A percentile compares a stretch with the other conserved stretches of the same genome.
These are phyloP conservation scores for Fusarium nurragi DNA, from an alignment of 2,329 filamentous ascomycete genomes.

Conservation along the genomic window DNA sequence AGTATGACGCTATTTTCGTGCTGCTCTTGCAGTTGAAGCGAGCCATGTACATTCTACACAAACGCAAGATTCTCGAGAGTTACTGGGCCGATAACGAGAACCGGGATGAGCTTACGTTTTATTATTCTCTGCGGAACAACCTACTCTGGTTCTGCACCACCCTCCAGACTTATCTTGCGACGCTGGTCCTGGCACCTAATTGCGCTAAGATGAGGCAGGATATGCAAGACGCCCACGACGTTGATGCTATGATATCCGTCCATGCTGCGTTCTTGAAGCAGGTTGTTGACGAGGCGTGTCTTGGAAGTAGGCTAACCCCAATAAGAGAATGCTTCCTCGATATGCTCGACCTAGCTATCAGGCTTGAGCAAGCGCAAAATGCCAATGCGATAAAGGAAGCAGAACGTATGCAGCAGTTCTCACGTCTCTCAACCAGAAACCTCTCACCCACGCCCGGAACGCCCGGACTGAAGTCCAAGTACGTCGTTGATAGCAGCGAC, in stretches of 20 bases:
- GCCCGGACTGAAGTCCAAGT: slow-evolving; percentile 36
- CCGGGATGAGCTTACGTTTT: slow-evolving; percentile 58
- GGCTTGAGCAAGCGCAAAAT: slow-evolving; percentile 69
- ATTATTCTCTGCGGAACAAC: slow-evolving; percentile 71
- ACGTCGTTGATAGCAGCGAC: slow-evolving; percentile 41
- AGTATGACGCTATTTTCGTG: slow-evolving; percentile 78
- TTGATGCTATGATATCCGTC: slow-evolving; percentile 81
- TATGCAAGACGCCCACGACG: slow-evolving; percentile 71
- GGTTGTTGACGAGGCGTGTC: slow-evolving; percentile 73
- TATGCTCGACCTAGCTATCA: slow-evolving; percentile 77
- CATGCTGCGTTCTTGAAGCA: slow-evolving; percentile 72
- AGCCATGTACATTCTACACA: slow-evolving; percentile 72
- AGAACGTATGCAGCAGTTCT: slow-evolving; percentile 48
- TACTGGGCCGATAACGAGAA: slow-evolving; percentile 50
- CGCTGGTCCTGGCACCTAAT: slow-evolving; percentile 73
- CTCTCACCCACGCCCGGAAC: slow-evolving; percentile 31
- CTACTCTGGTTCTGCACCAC: slow-evolving; percentile 82
- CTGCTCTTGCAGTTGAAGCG: slow-evolving; percentile 82
- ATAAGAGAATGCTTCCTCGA: slow-evolving; percentile 79
- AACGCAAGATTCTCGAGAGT: slow-evolving; percentile 57
- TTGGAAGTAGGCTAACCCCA: slow-evolving; percentile 73
- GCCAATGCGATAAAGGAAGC: slow-evolving; percentile 50
- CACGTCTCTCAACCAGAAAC: slow-evolving; percentile 37
- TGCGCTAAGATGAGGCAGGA: slow-evolving; percentile 64
- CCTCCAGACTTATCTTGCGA: slow-evolving; percentile 79